Evolutionary conservation across 208 protist genomes (phyloP).

Genomic region (Naegleria fowleri): DNA sequence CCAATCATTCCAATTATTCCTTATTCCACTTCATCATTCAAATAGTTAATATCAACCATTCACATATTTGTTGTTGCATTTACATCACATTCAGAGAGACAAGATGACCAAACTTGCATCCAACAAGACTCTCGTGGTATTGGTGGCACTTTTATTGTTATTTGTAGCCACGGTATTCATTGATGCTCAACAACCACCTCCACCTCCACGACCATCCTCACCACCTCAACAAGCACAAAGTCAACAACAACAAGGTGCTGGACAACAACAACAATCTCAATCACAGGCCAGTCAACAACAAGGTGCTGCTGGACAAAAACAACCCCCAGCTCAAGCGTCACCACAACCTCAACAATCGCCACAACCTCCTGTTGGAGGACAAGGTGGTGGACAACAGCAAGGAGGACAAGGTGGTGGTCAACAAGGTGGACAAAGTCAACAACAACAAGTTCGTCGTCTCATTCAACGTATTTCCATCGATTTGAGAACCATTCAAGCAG

Average conservation of each 20-base stretch:
- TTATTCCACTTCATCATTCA: too few relatives aligned
- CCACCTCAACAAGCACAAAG: neutral
- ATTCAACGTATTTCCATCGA: neutral
- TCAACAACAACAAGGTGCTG: neutral
- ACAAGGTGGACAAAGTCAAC: neutral
- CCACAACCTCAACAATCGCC: neutral
- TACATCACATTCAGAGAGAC: too few relatives aligned
- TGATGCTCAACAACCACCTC: neutral
- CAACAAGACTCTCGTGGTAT: too few relatives aligned
- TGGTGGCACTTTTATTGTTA: neutral
- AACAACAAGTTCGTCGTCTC: neutral
- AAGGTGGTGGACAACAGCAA: neutral
- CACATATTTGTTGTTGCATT: too few relatives aligned
- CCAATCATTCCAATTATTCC: too few relatives aligned
- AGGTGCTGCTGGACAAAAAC: neutral
- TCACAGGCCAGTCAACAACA: neutral
- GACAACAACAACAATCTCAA: neutral
- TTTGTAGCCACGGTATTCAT: neutral
- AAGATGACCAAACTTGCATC: too few relatives aligned
- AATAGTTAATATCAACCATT: too few relatives aligned
- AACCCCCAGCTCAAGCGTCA: neutral
- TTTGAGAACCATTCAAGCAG: too few relatives aligned
- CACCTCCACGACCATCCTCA: neutral
- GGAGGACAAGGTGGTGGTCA: neutral
- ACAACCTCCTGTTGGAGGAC: neutral